Evolutionary conservation across 306 rosid genomes (phyloP).

Genomic region (Acacia acuminata): DNA sequence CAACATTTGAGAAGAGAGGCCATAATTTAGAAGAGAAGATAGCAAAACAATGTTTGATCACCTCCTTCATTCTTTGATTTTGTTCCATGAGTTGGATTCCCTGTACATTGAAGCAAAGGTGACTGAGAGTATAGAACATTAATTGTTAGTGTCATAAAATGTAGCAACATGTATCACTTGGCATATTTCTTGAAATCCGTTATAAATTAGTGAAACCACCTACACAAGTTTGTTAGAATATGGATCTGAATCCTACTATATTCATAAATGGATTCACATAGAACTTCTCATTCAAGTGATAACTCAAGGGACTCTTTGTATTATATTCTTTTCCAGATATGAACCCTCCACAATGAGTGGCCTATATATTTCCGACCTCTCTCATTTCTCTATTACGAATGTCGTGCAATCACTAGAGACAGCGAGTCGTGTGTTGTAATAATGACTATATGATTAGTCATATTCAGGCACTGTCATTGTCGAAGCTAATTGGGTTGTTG

Average conservation of each 20-base stretch:
- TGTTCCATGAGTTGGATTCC: slow-evolving; percentile 35
- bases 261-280: neutral
- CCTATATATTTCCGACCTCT: too few relatives aligned
- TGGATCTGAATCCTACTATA: neutral
- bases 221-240: neutral
- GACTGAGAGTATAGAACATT: neutral
- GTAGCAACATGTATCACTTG: neutral
- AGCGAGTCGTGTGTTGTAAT: too few relatives aligned
- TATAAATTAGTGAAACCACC: too few relatives aligned
- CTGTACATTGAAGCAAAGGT: slow-evolving; percentile 3
- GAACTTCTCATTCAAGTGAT: neutral
- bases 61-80: slow-evolving; percentile 40
- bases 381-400: too few relatives aligned
- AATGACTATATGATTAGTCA: too few relatives aligned
- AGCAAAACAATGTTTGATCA: neutral
- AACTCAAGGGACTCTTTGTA: neutral
- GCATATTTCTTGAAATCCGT: neutral
- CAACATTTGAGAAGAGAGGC: neutral
- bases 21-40: neutral
- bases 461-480: too few relatives aligned
- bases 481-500: too few relatives aligned
- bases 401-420: too few relatives aligned
- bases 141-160: neutral
- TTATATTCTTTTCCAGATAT: too few relatives aligned
- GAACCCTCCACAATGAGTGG: too few relatives aligned